A percentile compares a stretch with the other conserved stretches of the same genome.
Conservation (phyloP, 176 grass and related monocot genomes). For the Aechmea fasciata region DNA sequence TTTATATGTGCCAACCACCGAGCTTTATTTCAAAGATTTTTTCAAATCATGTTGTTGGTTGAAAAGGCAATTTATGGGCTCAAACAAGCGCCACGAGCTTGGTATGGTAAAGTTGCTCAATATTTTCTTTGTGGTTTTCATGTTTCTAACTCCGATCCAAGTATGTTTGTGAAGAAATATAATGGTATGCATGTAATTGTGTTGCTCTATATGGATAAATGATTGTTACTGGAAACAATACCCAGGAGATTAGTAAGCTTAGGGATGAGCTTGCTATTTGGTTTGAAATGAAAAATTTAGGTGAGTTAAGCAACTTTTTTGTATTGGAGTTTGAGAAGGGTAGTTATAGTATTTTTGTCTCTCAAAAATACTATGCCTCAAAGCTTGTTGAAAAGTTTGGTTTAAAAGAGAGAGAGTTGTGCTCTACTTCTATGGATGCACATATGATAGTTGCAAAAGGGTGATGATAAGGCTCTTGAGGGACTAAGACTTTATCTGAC, state of each 20-base stretch:
- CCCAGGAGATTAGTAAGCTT: not conserved
- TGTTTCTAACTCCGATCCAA: not conserved
- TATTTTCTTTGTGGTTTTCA: not conserved
- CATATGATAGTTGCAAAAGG: not conserved
- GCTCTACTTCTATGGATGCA: not conserved
- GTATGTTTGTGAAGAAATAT: not conserved
- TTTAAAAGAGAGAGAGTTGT: not conserved
- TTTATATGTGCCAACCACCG: not conserved
- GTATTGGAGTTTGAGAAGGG: not conserved
- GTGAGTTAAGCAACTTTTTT: not conserved
- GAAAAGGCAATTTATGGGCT: not conserved
- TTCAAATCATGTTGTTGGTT: not conserved
- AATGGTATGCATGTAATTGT: not conserved
- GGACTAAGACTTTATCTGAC: not conserved
- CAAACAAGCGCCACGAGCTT: not conserved
- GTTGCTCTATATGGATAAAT: not conserved
- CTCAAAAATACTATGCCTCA: not conserved
- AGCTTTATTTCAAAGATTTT: not conserved
- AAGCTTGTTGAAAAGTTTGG: not conserved
- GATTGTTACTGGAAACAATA: not conserved
- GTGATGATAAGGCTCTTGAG: not conserved
- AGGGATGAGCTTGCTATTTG: not conserved
- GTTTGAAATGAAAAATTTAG: constrained; percentile 14
- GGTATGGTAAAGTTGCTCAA: constrained; percentile 13
- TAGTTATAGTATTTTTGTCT: not conserved